Base-by-base conservation (phyloP, 768 basidiomycete genomes). In the Macrolepiota albuminosa region DNA sequence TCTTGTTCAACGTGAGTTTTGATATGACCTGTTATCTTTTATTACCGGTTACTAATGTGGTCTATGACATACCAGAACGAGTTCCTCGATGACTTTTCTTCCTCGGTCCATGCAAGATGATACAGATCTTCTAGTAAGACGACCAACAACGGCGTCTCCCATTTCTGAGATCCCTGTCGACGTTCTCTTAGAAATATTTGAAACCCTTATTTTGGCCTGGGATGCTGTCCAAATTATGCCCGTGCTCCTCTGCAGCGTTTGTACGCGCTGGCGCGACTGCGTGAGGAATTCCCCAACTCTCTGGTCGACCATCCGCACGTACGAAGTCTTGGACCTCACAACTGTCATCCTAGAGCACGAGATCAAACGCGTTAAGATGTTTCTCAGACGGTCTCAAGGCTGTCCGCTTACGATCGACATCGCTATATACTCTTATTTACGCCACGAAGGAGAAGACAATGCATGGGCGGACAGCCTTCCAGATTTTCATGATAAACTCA, bases 121-220 rank as follows among this genome's bases (percentile, higher is more conserved):
- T n/a, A 50, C 10, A 13, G 11, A 40, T n/a, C 26, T 39, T 42
- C 18, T 37, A 9, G 37, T 18, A 36, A 34, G 13, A 21, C 33
- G 24, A 31, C 39, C n/a, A n/a, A 6, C 6, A 29, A 40, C 10
- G 7, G 14, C 40, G 8, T 61, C 26, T n/a, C 53, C 53, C 39
- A n/a, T 54, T 13, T 49, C 56, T 1, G 8, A 39, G 13, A 40
- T 61, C 4, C 52, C 56, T 4, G 4, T 29, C 24, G 61, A 61
- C 10, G 16, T 52, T 3, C 56, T 61, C 37, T 46, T 57, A 16
- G 31, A 21, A n/a, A 54, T 61, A 24, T 61, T 61, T 4, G 31
- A 47, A 13, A 43, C 39, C 9, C 21, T 31, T 13, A 6, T 47
- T 10, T 10, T 6, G 1, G 36, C 37, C 1, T 42, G 21, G 26